Evolutionary conservation across 2,329 filamentous ascomycete species (phyloP), one percentile per base, ranked within the genome.

Genomic region (Claviceps sp.): DNA sequence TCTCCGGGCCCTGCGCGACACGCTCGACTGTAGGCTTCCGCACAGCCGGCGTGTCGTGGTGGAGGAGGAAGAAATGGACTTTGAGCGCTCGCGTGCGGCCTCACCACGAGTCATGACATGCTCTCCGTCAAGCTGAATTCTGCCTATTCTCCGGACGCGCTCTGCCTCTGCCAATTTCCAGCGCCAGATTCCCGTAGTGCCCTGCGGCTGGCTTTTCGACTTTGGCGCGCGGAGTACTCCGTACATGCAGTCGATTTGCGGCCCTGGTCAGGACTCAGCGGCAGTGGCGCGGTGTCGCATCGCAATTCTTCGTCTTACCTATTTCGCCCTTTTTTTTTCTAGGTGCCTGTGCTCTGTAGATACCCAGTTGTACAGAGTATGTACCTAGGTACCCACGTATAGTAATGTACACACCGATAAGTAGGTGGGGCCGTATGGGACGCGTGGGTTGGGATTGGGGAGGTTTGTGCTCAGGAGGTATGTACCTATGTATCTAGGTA

Each of bases 31-130:
- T 24, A 53, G 48, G 43, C 49, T 46, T n/a, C 51, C 47, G 16
- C 48, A 43, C 34, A 56, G 50, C 48, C 54, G 53, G 50, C 56
- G 52, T 22, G 54, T 54, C 56, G 56, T 56, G 44, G 24, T 50
- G 52, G 49, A 49, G 50, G 49, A 49, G 54, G 48, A 50, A 37
- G 50, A 45, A 26, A 50, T 22, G 24, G 48, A 43, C 48, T 38
- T 48, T 40, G 37, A 16, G 16, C 42, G 45, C 48, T 53, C 30
- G 22, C 37, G 24, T 30, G 20, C 42, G 50, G 37, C 50, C 30
- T 48, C 47, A 50, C 53, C 37, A 37, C 45, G 40, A 42, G 18
- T 46, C 46, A 47, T 51, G 52, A n/a, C 38, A 48, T 46, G 16
- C 26, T 50, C 14, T 7, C 37, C 41, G 18, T 11, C 26, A 30